A percentile compares a stretch with the other conserved stretches of the same genome.
These are phyloP conservation scores for Volvariella volvacea DNA, from an alignment of 1,284 basidiomycete genomes.

Conservation along the genomic window DNA sequence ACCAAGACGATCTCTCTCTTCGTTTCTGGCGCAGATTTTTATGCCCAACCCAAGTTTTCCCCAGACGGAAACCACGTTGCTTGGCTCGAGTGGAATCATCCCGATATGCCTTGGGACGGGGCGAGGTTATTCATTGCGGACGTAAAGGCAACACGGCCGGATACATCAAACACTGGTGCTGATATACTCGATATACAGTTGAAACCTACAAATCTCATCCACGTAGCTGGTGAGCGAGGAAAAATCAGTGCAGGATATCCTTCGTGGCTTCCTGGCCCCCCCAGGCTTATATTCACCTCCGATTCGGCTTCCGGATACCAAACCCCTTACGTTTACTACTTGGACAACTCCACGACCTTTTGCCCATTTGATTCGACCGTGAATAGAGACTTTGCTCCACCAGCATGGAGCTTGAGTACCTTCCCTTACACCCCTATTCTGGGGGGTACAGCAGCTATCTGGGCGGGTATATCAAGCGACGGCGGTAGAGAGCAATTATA, in stretches of 20 bases:
- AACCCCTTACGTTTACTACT: slow-evolving; percentile 58
- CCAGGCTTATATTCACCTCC: slow-evolving; percentile 58
- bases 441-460: no score
- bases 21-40: slow-evolving; percentile 61
- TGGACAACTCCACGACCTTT: slow-evolving; percentile 38
- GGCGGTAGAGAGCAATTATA: no score
- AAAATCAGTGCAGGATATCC: slow-evolving; percentile 49
- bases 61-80: slow-evolving; percentile 59
- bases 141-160: slow-evolving; percentile 7
- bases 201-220: slow-evolving; percentile 26
- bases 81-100: slow-evolving; percentile 72
- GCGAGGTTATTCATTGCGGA: slow-evolving; percentile 53
- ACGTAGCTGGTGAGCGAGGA: slow-evolving; percentile 41
- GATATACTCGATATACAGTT: slow-evolving; percentile 14
- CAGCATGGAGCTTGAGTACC: no score
- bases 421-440: no score
- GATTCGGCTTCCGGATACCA: slow-evolving; percentile 59
- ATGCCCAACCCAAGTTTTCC: slow-evolving; percentile 56
- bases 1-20: slow-evolving; percentile 35
- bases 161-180: no score
- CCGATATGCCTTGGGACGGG: slow-evolving; percentile 82
- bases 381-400: no score
- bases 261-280: slow-evolving; percentile 46
- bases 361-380: slow-evolving; percentile 24
- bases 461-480: no score